These are phyloP conservation scores for Chenopodium berlandieri DNA, from an alignment of 148 eudicot species.

Conservation along the genomic window DNA sequence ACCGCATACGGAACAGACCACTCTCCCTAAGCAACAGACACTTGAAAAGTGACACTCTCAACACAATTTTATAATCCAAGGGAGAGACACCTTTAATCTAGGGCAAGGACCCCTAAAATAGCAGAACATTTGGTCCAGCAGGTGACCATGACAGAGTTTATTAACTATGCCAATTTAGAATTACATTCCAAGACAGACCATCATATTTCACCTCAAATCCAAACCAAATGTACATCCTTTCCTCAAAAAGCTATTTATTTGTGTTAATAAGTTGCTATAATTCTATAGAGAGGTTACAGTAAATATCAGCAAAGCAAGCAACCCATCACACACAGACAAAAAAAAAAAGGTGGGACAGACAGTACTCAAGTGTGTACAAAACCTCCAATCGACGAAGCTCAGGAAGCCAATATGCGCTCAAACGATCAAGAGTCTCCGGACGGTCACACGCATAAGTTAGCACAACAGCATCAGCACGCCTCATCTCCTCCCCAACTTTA, in stretches of 20 bases:
- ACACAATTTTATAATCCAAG: background rate
- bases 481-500: constrained; percentile 72
- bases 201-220: background rate
- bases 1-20: background rate
- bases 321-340: too few species aligned
- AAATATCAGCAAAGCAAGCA: background rate
- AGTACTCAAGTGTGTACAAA: background rate
- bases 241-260: background rate
- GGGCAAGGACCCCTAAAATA: background rate
- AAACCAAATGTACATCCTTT: background rate
- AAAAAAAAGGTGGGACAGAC: background rate
- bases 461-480: constrained; percentile 86
- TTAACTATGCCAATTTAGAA: background rate
- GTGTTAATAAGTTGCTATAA: background rate
- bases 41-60: background rate
- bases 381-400: constrained; percentile 94
- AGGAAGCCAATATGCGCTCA: constrained; percentile 90
- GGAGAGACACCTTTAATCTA: background rate
- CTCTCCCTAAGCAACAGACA: background rate
- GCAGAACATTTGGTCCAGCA: background rate
- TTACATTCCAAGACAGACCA: background rate
- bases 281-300: background rate
- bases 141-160: background rate
- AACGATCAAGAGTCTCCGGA: constrained; percentile 65
- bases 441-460: constrained; percentile 93